Evolutionary conservation across 176 grass and related monocot genomes (phyloP).

Genomic region (Rhynchospora pubera): DNA sequence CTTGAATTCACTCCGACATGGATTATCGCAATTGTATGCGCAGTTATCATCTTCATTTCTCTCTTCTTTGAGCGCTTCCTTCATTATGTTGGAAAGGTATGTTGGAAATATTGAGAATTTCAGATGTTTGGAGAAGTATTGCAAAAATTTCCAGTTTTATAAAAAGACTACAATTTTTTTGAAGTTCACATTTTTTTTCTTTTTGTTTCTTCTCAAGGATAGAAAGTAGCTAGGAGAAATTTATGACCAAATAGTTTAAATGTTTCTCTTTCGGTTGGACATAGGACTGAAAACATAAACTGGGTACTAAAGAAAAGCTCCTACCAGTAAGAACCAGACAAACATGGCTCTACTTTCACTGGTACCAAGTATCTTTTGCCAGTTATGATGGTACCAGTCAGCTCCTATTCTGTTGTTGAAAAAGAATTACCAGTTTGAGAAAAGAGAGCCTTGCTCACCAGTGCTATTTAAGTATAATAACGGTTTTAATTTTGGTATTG

Average conservation of each 20-base stretch:
- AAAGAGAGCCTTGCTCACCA: background rate
- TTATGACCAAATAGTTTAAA: background rate
- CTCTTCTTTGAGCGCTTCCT: constrained; percentile 76
- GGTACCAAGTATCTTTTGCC: background rate
- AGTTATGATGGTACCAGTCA: background rate
- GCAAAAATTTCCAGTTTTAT: background rate
- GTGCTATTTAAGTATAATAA: background rate
- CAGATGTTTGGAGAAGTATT: background rate
- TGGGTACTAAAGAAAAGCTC: background rate
- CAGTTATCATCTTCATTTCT: constrained; percentile 65
- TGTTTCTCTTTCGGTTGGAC: background rate
- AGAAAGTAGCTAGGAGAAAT: background rate
- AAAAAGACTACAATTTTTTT: background rate
- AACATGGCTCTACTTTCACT: background rate
- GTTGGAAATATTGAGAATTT: background rate
- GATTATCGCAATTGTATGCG: constrained; percentile 72
- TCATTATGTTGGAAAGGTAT: constrained; percentile 76
- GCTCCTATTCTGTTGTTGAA: background rate
- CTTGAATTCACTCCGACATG: constrained; percentile 90
- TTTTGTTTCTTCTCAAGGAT: background rate
- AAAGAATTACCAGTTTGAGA: background rate
- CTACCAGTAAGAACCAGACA: background rate
- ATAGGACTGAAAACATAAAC: background rate
- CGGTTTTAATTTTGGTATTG: background rate
- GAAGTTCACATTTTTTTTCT: background rate